These are phyloP conservation scores for Coniochaeta prunicola DNA, from an alignment of 2,329 filamentous ascomycete genomes.

Conservation along the genomic window DNA sequence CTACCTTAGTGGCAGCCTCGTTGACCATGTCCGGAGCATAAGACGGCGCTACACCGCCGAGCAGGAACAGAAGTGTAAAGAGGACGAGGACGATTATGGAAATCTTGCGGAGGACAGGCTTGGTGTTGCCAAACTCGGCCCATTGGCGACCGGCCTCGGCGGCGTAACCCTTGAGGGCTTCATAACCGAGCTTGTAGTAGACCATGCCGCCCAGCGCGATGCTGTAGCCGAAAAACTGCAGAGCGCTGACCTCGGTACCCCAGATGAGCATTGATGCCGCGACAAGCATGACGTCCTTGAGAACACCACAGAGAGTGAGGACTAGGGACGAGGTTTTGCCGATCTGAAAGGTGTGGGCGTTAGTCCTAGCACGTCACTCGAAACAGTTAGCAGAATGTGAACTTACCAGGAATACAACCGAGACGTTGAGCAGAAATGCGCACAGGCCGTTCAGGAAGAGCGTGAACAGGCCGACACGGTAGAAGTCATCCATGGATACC, in stretches of 20 bases:
- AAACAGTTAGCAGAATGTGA: background rate
- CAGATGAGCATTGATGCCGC: constrained; percentile 74
- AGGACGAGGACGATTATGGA: constrained; percentile 59
- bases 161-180: constrained; percentile 75
- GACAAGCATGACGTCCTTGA: constrained; percentile 83
- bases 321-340: constrained; percentile 83
- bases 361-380: background rate
- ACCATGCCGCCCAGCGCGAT: constrained; percentile 73
- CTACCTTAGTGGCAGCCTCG: constrained; percentile 42
- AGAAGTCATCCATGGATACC: constrained; percentile 62
- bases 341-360: constrained; percentile 47
- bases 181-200: constrained; percentile 80
- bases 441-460: constrained; percentile 71
- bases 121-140: constrained; percentile 76
- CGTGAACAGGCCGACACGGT: constrained; percentile 64
- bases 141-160: constrained; percentile 67
- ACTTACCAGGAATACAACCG: constrained; percentile 77
- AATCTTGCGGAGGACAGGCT: constrained; percentile 72
- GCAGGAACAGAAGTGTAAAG: constrained; percentile 60
- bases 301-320: constrained; percentile 78
- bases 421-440: constrained; percentile 77
- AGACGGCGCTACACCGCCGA: constrained; percentile 58
- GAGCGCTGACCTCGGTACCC: constrained; percentile 63
- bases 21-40: constrained; percentile 49
- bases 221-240: constrained; percentile 79